Base-by-base conservation (phyloP, 177 flowering plant genomes). In the Vitis hybrid region DNA sequence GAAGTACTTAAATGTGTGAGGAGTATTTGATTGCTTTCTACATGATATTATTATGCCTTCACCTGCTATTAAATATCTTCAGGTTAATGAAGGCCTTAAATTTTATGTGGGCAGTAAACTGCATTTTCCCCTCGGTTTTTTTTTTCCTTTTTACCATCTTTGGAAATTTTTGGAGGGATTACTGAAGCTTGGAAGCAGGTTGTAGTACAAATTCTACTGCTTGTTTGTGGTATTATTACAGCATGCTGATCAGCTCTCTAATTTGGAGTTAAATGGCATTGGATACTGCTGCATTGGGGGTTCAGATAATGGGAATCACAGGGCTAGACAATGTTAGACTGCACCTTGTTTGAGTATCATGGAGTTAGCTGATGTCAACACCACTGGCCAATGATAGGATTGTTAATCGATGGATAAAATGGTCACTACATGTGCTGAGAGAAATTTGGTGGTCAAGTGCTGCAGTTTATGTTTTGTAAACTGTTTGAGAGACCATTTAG, bases 191-290 rank as follows among this genome's bases (percentile, higher is more conserved):
- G 81, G 84, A 74, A 78, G 83, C 80, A 80, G 87, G 88, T 76
- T 74, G 52, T 88, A 80, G 87, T 77, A 56, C 85, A 77, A 75
- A 84, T 80, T 84, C 90, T 77, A 70, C 84, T 87, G 80, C 85
- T 78, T 80, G 77, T 76, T 69, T 78, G 71, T 88, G 87, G 79
- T 79, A 81, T 75, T 72, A 79, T 78, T 88, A 88, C 90, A 80
- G 89, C 84, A 77, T 79, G 87, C 90, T 83, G 87, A 79, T 75
- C 89, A 80, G 86, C 81, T 79, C 75, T 81, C 78, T 80, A 82
- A 71, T 85, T 75, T 72, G 82, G 81, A 76, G 79, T 84, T 71
- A 74, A 80, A 75, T 81, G 81, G 83, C 86, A 71, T 80, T 83
- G 81, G 82, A 68, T 78, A 78, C 84, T 79, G 87, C 90, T 83